These are phyloP conservation scores for Ogataea populi-albae DNA, from an alignment of 805 yeast species.

Conservation along the genomic window DNA sequence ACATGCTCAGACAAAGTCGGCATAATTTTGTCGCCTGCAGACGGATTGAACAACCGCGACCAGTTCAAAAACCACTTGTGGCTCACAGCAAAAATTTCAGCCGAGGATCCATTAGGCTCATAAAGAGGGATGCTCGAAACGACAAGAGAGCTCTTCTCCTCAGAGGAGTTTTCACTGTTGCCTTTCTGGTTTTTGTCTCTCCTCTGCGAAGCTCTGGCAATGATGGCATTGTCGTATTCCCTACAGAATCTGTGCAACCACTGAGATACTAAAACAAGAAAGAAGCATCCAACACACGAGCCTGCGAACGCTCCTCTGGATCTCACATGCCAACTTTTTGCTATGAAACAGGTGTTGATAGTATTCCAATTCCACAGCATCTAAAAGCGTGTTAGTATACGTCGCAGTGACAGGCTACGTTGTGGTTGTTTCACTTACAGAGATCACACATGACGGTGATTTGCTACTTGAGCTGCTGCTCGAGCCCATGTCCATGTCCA, in stretches of 20 bases:
- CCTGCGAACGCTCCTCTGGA: conserved; percentile 65
- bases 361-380: conserved; percentile 80
- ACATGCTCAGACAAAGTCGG: conserved; percentile 52
- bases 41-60: conserved; percentile 28
- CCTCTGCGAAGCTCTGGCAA: conserved; percentile 9
- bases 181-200: too few relatives aligned
- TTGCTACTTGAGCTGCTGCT: too few relatives aligned
- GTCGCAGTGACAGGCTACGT: too few relatives aligned
- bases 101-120: conserved; percentile 13
- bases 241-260: conserved; percentile 54
- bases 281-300: conserved; percentile 67
- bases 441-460: too few relatives aligned
- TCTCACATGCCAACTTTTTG: conserved; percentile 60
- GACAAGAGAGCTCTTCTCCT: neutral
- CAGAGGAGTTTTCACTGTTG: neutral
- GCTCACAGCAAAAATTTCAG: conserved; percentile 22
- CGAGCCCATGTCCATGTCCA: too few relatives aligned
- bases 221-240: conserved; percentile 47
- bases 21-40: conserved; percentile 13
- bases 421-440: too few relatives aligned
- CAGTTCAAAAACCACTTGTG: conserved; percentile 12
- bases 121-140: neutral
- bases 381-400: too few relatives aligned
- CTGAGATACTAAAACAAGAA: conserved; percentile 54
- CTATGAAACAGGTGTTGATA: conserved; percentile 61